Conservation (phyloP, 257 asterid species). For the Handroanthus guayacan region DNA sequence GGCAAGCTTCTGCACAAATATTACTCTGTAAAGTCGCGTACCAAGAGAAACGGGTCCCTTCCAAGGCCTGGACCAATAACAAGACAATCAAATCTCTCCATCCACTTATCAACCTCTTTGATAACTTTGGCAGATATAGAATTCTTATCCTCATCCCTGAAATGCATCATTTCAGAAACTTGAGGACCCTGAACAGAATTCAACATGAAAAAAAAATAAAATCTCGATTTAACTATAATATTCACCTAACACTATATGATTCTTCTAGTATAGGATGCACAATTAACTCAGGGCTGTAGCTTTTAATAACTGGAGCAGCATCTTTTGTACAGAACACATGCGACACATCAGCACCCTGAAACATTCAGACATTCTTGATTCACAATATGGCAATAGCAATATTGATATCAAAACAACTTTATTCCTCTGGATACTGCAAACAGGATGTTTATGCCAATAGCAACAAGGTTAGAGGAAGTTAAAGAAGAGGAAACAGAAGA, state of each 20-base stretch:
- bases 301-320: conserved; percentile 89
- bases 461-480: neutral
- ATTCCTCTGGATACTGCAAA: neutral
- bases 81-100: conserved; percentile 95
- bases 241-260: conserved; percentile 84
- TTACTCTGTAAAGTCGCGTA: conserved; percentile 40
- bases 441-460: neutral
- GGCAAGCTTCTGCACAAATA: conserved; percentile 16
- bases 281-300: conserved; percentile 95
- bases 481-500: neutral
- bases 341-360: conserved; percentile 96
- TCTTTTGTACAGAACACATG: conserved; percentile 97
- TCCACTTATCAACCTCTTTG: conserved; percentile 93
- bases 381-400: neutral
- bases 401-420: conserved; percentile 7
- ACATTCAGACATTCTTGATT: conserved; percentile 33
- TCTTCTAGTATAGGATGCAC: conserved; percentile 97
- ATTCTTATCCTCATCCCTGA: conserved; percentile 82
- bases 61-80: conserved; percentile 99
- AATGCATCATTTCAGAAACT: conserved; percentile 40
- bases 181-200: conserved; percentile 35
- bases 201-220: conserved; percentile 16
- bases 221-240: conserved; percentile 14
- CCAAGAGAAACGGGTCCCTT: conserved; percentile 95
- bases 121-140: conserved; percentile 71